Evolutionary conservation across 2,329 filamentous ascomycete genomes (phyloP).

Genomic region (Alternaria sp.): DNA sequence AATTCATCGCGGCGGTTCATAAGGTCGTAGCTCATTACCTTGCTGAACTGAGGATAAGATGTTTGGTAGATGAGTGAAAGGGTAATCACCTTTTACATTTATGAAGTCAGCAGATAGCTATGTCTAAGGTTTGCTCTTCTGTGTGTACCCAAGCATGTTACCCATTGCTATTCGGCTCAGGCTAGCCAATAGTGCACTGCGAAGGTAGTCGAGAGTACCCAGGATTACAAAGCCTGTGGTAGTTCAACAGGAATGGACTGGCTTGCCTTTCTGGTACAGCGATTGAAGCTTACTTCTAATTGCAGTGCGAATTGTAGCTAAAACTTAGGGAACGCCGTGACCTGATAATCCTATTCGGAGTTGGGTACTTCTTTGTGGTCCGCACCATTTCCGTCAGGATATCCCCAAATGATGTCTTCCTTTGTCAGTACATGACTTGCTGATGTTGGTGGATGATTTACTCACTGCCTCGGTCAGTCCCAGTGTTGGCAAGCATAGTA

Average conservation of each 20-base stretch:
- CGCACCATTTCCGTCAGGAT: conserved; percentile 69
- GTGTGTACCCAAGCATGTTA: no score
- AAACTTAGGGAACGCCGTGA: conserved; percentile 66
- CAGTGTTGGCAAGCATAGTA: conserved; percentile 67
- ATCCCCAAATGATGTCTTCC: conserved; percentile 71
- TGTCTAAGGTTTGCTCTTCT: no score
- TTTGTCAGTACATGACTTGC: background rate
- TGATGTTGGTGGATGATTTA: background rate
- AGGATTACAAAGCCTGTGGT: no score
- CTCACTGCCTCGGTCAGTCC: conserved; percentile 69
- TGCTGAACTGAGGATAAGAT: no score
- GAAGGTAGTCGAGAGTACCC: conserved; percentile 58
- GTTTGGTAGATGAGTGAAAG: conserved; percentile 11
- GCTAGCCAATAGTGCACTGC: no score
- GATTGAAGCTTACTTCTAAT: conserved; percentile 69
- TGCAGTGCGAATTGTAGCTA: conserved; percentile 65
- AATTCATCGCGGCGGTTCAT: no score
- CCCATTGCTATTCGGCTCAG: no score
- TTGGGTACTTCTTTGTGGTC: conserved; percentile 73
- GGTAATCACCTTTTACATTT: no score
- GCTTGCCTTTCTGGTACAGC: conserved; percentile 64
- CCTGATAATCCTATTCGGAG: conserved; percentile 65
- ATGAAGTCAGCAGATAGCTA: no score
- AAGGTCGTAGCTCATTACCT: no score
- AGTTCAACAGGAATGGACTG: background rate